These are phyloP conservation scores for Urtica urens DNA, from an alignment of 306 rosid species.

Conservation along the genomic window DNA sequence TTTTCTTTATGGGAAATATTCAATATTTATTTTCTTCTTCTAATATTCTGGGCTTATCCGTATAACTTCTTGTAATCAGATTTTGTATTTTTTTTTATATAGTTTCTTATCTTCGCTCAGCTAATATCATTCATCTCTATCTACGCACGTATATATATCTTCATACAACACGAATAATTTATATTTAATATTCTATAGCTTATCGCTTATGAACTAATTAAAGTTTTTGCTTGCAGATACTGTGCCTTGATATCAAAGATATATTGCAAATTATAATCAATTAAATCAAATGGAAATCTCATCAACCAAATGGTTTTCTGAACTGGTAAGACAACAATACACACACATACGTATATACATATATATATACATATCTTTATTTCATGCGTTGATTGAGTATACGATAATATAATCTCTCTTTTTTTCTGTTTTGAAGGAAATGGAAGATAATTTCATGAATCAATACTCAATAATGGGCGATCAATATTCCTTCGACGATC, in stretches of 20 bases:
- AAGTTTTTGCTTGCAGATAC: not conserved
- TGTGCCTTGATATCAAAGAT: not conserved
- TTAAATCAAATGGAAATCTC: slow-evolving; percentile 18
- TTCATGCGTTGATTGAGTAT: too few relatives aligned
- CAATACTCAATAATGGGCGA: slow-evolving; percentile 17
- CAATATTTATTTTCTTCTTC: not conserved
- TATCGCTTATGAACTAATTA: not conserved
- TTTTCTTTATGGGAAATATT: not conserved
- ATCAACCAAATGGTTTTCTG: slow-evolving; percentile 29
- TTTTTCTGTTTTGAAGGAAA: slow-evolving; percentile 9
- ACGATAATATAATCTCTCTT: too few relatives aligned
- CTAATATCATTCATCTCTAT: too few relatives aligned
- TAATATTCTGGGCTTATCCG: not conserved
- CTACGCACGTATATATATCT: too few relatives aligned
- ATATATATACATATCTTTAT: not conserved
- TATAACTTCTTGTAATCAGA: too few relatives aligned
- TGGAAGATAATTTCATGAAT: slow-evolving; percentile 17
- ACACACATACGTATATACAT: not conserved
- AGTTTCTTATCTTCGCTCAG: too few relatives aligned
- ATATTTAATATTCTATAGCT: too few relatives aligned
- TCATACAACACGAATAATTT: too few relatives aligned
- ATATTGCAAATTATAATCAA: not conserved
- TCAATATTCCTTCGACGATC: slow-evolving; percentile 19
- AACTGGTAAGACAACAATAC: slow-evolving; percentile 15
- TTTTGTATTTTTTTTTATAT: too few relatives aligned